These are phyloP conservation scores for Phytophthora crassamura DNA, from an alignment of 352 stramenopile species.

Conservation along the genomic window DNA sequence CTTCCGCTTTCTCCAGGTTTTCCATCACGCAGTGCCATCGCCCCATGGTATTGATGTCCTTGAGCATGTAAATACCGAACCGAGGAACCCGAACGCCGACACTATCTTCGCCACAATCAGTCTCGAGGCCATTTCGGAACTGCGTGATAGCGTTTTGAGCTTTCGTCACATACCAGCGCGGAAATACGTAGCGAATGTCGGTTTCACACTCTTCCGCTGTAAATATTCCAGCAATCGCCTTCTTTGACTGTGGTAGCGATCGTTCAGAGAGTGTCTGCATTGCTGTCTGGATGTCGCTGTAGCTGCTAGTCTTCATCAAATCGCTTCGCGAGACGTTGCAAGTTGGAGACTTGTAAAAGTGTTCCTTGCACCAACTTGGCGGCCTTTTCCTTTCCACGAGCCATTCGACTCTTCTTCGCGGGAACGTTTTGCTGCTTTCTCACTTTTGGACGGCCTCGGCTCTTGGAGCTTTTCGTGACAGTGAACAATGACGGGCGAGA, in stretches of 20 bases:
- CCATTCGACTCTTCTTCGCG: slow-evolving; percentile 3
- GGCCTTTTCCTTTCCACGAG: neutral
- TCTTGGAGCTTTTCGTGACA: no score
- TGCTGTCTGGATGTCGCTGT: neutral
- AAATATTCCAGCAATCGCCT: slow-evolving; percentile 3
- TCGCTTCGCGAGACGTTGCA: neutral
- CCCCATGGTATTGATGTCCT: no score
- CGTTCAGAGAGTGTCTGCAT: neutral
- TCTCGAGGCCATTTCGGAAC: neutral
- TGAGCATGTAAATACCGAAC: no score
- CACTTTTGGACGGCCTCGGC: no score
- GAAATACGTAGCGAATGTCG: slow-evolving; percentile 9
- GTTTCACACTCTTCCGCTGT: no score
- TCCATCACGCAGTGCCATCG: no score
- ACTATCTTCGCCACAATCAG: neutral
- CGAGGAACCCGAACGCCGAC: slow-evolving; percentile 4
- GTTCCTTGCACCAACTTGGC: slow-evolving; percentile 7
- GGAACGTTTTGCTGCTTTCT: no score
- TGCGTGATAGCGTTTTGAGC: neutral
- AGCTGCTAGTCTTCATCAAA: slow-evolving; percentile 10
- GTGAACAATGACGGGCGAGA: no score
- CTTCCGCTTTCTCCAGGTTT: neutral
- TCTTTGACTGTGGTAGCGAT: slow-evolving; percentile 2
- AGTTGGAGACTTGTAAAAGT: neutral
- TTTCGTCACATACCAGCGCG: slow-evolving; percentile 11